These are phyloP conservation scores for Nannochloropsis salina DNA, from an alignment of 108 stramenopile species.

Conservation along the genomic window DNA sequence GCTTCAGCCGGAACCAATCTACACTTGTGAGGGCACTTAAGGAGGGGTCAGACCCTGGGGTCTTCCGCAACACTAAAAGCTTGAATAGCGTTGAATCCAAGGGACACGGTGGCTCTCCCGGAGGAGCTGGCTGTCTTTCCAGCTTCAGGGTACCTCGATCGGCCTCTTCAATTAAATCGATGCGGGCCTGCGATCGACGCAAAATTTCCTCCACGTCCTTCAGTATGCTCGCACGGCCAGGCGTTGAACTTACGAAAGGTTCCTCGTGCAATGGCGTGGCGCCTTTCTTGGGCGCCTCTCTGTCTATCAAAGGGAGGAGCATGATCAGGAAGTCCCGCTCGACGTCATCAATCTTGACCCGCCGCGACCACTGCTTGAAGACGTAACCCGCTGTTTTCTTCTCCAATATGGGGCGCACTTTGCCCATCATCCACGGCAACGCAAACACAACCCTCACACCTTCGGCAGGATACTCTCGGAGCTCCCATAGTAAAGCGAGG, in stretches of 20 bases:
- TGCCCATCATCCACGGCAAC: background rate
- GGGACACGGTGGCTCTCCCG: background rate
- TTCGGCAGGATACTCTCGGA: background rate
- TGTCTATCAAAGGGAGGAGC: background rate
- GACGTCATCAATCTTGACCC: background rate
- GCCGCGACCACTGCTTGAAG: slow-evolving; percentile 1
- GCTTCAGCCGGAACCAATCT: background rate
- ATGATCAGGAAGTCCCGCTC: background rate
- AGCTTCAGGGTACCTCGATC: background rate
- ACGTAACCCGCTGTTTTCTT: slow-evolving; percentile 6
- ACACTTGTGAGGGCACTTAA: background rate
- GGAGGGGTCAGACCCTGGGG: background rate
- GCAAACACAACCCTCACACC: background rate
- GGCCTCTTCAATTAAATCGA: background rate
- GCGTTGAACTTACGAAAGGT: background rate
- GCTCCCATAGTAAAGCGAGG: background rate
- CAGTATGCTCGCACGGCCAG: background rate
- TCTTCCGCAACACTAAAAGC: slow-evolving; percentile 7
- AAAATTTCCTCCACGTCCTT: background rate
- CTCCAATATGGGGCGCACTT: background rate
- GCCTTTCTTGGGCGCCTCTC: background rate
- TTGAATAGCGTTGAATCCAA: slow-evolving; percentile 1
- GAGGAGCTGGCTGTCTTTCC: background rate
- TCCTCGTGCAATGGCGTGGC: background rate
- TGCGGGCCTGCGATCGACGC: slow-evolving; percentile 14